Evolutionary conservation across 495 filamentous ascomycete genomes (phyloP), one percentile per base, ranked within the genome.

Genomic region (Neurospora terricola): DNA sequence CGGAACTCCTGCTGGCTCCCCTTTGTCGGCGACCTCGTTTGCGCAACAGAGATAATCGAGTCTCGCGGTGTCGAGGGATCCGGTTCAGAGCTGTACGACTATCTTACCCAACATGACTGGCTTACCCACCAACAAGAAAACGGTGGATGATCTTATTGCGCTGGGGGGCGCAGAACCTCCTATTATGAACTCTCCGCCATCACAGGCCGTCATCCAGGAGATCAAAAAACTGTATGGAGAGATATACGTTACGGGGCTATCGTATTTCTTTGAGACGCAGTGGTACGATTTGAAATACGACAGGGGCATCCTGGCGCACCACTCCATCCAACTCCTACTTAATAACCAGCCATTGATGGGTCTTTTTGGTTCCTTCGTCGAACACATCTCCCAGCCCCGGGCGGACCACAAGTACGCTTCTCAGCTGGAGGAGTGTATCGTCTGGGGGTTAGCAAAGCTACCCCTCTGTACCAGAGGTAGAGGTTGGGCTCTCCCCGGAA

Each of bases 251-350:
- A 87, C 88, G 2, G 93, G 91, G 34, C 89, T 97, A 42, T 89
- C 93, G 76, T 88, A 88, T 71, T 90, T 97, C 73, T 87, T 97
- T 71, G 94, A 97, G 76, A 91, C 93, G n/a, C 86, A 85, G 38
- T 97, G 93, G 93, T 97, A 91, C 79, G 82, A 86, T 70, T 70
- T 86, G 82, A 78, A 87, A 81, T 78, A 88, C 82, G 42, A 77
- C 69, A 77, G 70, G 69, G 75, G 79, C 23, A 69, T 70, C 1
- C 40, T 38, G 39, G 42, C 78, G 3, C 73, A 71, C 30, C 73
- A 73, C 16, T 45, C 76, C n/a, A 39, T 70, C 11, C 34, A 79
- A 8, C 77, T 86, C 38, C 81, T 95, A 7, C 80, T 88, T 81
- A 85, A 84, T 36, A 89, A 91, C 74, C 80, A 81, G 38, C 82